Base-by-base conservation (phyloP, 2,329 filamentous ascomycete genomes). In the Pseudocercospora crystallina region DNA sequence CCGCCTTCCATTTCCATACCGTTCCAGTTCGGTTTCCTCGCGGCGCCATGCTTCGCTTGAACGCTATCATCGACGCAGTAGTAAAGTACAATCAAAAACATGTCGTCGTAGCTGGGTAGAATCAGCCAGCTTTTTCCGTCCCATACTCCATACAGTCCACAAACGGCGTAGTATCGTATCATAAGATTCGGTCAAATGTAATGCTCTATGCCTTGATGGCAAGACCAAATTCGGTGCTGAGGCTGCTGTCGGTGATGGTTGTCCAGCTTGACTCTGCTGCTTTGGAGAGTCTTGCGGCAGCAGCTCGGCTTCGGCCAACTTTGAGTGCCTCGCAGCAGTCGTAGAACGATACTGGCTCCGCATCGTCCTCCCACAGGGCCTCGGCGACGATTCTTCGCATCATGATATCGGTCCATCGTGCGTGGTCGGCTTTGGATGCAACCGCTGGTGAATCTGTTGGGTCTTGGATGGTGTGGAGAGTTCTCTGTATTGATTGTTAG, bases 311-410 rank as follows among this genome's bases (percentile, higher is more conserved):
- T 17, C 56, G 36, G 15, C 56, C 56, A 13, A 47, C 39, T 26
- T 51, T 48, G 26, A 58, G 47, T 15, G 51, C 42, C 32, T 58
- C 56, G 36, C 47, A 56, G 36, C 53, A 56, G 50, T 58, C 56
- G 43, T 56, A 53, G 42, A 55, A 56, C n/a, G 53, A 51, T 11
- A 58, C 45, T 26, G 20, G 20, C 9, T 45, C 39, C 5, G 30
- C 39, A 17, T 42, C 53, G 9, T 50, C 45, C 11, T 58, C 53
- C 56, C 56, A 58, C 29, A 58, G 39, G 12, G 49, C 47, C 34
- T 58, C 53, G 30, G 49, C 53, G 20, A 58, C 47, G 29, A 56
- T 56, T 26, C 56, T 45, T 32, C 56, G 50, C n/a, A 54, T 43
- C 41, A 54, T 48, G 29, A 58, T 45, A 13, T 58, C 56, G 8